Percentiles rank a stretch among this genome's conserved stretches.
Conservation (phyloP, 192 early-diverging fungal genomes). For the Helicostylum pulchrum region DNA sequence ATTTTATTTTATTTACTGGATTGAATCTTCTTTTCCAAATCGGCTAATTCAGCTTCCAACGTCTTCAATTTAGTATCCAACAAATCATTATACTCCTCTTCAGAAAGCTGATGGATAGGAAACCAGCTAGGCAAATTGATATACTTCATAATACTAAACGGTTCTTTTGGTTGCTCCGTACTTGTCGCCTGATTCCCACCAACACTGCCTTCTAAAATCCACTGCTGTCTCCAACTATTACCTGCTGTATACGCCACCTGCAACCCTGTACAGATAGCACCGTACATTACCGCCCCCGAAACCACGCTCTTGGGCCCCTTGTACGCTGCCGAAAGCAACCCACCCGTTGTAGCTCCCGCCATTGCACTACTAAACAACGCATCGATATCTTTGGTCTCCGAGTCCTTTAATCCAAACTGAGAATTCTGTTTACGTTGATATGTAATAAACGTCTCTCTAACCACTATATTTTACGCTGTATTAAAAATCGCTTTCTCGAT, state of each 20-base stretch:
- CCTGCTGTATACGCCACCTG: constrained; percentile 43
- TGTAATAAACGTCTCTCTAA: constrained; percentile 57
- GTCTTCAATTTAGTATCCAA: constrained; percentile 39
- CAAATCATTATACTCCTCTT: constrained; percentile 61
- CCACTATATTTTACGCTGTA: constrained; percentile 28
- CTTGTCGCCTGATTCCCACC: background rate
- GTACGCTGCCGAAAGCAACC: constrained; percentile 47
- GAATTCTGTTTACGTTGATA: constrained; percentile 54
- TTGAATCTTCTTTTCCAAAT: constrained; percentile 36
- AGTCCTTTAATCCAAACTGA: constrained; percentile 50
- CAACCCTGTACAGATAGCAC: constrained; percentile 42
- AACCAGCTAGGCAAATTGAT: constrained; percentile 56
- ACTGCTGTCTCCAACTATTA: constrained; percentile 50
- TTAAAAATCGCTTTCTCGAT: background rate
- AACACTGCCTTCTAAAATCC: constrained; percentile 37
- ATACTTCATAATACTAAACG: constrained; percentile 38
- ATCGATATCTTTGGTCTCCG: constrained; percentile 58
- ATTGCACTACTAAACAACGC: constrained; percentile 59
- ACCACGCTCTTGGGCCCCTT: constrained; percentile 48
- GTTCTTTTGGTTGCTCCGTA: background rate
- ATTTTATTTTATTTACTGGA: constrained; percentile 1
- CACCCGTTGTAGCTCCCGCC: constrained; percentile 59
- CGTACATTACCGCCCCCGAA: constrained; percentile 58
- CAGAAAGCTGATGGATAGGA: constrained; percentile 56
- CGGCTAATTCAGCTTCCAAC: constrained; percentile 40